These are phyloP conservation scores for Verbascum thapsus DNA, from an alignment of 257 asterid species.

Conservation along the genomic window DNA sequence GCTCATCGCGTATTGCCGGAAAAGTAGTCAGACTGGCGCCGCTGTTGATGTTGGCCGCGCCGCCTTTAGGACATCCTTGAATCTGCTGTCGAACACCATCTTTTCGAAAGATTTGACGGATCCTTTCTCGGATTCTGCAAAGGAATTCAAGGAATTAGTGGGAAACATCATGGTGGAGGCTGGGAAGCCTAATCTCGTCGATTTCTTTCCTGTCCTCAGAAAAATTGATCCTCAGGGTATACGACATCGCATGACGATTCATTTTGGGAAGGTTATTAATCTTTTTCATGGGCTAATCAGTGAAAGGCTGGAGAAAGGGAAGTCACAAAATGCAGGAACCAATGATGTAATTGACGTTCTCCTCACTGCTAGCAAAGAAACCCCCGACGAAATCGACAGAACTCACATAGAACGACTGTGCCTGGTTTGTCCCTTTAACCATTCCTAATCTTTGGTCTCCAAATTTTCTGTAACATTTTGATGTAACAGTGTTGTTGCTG, in stretches of 20 bases:
- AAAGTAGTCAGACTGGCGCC: slow-evolving; percentile 40
- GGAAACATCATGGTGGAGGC: slow-evolving; percentile 53
- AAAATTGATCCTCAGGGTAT: slow-evolving; percentile 64
- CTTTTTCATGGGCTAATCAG: slow-evolving; percentile 43
- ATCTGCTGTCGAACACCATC: slow-evolving; percentile 50
- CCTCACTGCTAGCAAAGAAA: slow-evolving; percentile 41
- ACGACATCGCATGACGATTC: slow-evolving; percentile 43
- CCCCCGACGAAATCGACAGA: slow-evolving; percentile 58
- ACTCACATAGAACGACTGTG: slow-evolving; percentile 69
- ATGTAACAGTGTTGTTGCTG: too few relatives aligned
- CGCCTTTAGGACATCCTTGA: slow-evolving; percentile 55
- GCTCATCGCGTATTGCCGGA: slow-evolving; percentile 51
- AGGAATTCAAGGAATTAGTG: slow-evolving; percentile 63
- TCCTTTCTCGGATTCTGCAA: slow-evolving; percentile 50
- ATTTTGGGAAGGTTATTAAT: slow-evolving; percentile 37
- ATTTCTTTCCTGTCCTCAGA: slow-evolving; percentile 50
- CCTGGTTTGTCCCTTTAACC: slow-evolving; percentile 41
- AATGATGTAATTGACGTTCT: slow-evolving; percentile 52
- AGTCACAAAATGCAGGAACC: slow-evolving; percentile 15
- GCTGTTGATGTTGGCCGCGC: slow-evolving; percentile 59
- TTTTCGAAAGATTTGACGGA: slow-evolving; percentile 58
- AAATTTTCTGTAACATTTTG: too few relatives aligned
- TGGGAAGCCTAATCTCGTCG: slow-evolving; percentile 68
- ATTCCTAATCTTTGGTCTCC: too few relatives aligned
- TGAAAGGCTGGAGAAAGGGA: slow-evolving; percentile 43